A percentile compares a stretch with the other conserved stretches of the same genome.
These are phyloP conservation scores for Eragrostis tef DNA, from an alignment of 202 grass and related monocot genomes.

Conservation along the genomic window DNA sequence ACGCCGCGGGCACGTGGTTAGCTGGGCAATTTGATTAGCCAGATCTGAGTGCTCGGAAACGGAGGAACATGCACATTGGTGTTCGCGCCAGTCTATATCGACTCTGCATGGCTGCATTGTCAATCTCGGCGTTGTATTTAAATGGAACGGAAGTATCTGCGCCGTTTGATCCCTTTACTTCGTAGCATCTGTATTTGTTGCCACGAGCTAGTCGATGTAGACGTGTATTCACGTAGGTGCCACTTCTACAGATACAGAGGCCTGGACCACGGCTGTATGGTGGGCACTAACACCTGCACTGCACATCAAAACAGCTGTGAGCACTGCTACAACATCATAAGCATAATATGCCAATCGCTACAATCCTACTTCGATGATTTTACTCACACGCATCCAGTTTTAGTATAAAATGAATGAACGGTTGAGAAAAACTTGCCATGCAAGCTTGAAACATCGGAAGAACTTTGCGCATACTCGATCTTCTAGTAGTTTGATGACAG, in stretches of 20 bases:
- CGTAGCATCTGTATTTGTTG: neutral
- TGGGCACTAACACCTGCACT: constrained; percentile 30
- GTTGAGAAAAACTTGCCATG: neutral
- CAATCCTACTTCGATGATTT: neutral
- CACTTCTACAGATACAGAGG: constrained; percentile 16
- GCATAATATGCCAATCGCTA: neutral
- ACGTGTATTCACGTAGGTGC: constrained; percentile 23
- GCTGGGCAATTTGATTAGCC: neutral
- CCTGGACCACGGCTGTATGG: constrained; percentile 32
- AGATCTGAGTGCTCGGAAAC: constrained; percentile 45
- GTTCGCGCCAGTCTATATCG: constrained; percentile 4
- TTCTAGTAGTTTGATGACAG: too few relatives aligned
- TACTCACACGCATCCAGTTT: neutral
- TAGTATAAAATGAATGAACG: neutral
- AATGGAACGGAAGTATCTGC: neutral
- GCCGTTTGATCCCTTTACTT: neutral
- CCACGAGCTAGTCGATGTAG: neutral
- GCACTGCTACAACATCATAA: neutral
- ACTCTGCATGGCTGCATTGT: neutral
- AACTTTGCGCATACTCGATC: neutral
- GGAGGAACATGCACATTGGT: constrained; percentile 51
- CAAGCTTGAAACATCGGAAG: neutral
- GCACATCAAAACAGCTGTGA: neutral
- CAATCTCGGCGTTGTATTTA: neutral
- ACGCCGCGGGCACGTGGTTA: constrained; percentile 51